Evolutionary conservation across 805 yeast species (phyloP).

Genomic region (Isabelozyma rhagii): DNA sequence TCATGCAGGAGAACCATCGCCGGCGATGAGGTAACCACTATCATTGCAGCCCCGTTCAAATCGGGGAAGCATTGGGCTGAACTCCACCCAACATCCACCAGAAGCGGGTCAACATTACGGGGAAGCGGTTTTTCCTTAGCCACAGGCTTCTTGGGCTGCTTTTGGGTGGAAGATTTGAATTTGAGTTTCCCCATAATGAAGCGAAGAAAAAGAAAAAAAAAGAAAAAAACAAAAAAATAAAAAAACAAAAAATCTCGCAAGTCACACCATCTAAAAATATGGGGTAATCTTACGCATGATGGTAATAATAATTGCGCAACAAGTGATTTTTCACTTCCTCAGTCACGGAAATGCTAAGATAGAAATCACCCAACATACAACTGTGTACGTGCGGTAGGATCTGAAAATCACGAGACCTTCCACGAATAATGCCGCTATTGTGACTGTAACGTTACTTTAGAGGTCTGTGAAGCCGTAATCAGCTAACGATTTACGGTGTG

Average conservation of each 20-base stretch:
- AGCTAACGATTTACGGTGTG: not conserved
- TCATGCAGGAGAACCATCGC: not conserved
- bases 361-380: no score
- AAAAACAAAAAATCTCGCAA: not conserved
- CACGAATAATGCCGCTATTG: no score
- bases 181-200: slow-evolving; percentile 8
- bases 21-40: not conserved
- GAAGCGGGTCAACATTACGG: not conserved
- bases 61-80: slow-evolving; percentile 4
- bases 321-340: not conserved
- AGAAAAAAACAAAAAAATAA: no score
- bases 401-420: no score
- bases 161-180: slow-evolving; percentile 6
- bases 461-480: not conserved
- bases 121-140: not conserved
- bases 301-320: not conserved
- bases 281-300: not conserved
- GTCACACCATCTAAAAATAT: not conserved
- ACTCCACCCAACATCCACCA: slow-evolving; percentile 5
- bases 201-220: no score
- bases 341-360: not conserved
- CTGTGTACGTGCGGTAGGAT: no score
- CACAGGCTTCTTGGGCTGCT: slow-evolving; percentile 4
- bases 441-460: not conserved
- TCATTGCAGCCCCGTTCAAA: slow-evolving; percentile 6